Percentiles rank a stretch among this genome's conserved stretches.
These are phyloP conservation scores for Hypholoma sublateritium DNA, from an alignment of 768 basidiomycete genomes.

Conservation along the genomic window DNA sequence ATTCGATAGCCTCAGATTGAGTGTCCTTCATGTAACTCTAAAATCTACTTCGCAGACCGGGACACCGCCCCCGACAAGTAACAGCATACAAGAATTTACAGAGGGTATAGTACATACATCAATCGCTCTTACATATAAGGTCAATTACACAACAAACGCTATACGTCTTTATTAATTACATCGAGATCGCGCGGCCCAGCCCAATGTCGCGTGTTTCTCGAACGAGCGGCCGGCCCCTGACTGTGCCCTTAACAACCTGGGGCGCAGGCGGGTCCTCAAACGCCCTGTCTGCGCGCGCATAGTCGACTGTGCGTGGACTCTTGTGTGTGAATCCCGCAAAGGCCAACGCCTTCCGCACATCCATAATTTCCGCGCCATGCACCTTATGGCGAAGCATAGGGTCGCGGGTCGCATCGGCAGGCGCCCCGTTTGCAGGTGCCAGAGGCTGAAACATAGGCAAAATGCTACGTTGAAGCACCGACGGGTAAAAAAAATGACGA, in stretches of 20 bases:
- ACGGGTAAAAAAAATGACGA: constrained; percentile 17
- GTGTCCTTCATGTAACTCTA: neutral
- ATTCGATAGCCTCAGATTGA: neutral
- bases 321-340: constrained; percentile 93
- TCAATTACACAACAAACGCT: constrained; percentile 11
- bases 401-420: constrained; percentile 84
- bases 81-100: neutral
- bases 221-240: constrained; percentile 65
- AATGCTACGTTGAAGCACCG: constrained; percentile 23
- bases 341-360: constrained; percentile 87
- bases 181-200: constrained; percentile 80
- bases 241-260: constrained; percentile 42
- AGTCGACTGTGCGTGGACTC: constrained; percentile 78
- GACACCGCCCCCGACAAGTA: constrained; percentile 1
- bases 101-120: constrained; percentile 10
- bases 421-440: constrained; percentile 83
- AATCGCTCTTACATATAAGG: constrained; percentile 15
- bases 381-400: constrained; percentile 83
- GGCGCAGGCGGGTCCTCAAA: constrained; percentile 59
- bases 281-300: constrained; percentile 71
- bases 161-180: constrained; percentile 45
- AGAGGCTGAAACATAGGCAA: constrained; percentile 69
- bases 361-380: constrained; percentile 84
- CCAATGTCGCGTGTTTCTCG: constrained; percentile 63
- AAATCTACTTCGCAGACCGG: neutral